Evolutionary conservation across 306 rosid genomes (phyloP).

Genomic region (Biancaea sappan): DNA sequence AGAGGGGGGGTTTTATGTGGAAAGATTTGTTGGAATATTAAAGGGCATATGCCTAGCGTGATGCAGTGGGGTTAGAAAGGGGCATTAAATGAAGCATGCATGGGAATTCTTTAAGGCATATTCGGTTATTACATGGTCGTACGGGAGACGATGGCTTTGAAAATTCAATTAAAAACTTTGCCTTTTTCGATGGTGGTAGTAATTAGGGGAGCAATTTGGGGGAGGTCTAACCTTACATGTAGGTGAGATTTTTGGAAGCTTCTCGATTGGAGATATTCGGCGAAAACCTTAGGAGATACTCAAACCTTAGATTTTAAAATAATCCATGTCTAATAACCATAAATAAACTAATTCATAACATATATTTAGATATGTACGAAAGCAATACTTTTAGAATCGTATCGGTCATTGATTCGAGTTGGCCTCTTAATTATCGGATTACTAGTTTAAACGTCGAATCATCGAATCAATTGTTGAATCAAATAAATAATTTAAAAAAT

Average conservation of each 20-base stretch:
- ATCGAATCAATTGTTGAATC: no score
- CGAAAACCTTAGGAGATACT: no score
- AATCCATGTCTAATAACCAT: no score
- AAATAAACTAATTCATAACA: no score
- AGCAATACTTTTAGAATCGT: no score
- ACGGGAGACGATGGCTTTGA: conserved; percentile 13
- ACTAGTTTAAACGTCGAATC: no score
- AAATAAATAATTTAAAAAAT: no score
- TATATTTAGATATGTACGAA: no score
- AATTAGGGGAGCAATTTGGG: not conserved
- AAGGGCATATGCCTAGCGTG: conserved; percentile 30
- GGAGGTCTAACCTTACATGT: not conserved
- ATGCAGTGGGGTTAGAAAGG: conserved; percentile 38
- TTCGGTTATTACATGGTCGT: conserved; percentile 45
- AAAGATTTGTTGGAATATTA: conserved; percentile 3
- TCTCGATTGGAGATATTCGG: not conserved
- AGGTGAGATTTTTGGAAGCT: not conserved
- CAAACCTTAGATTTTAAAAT: no score
- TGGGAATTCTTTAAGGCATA: conserved; percentile 46
- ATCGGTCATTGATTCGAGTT: no score
- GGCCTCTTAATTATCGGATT: no score
- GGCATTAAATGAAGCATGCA: conserved; percentile 33
- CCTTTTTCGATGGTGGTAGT: not conserved
- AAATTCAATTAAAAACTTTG: not conserved
- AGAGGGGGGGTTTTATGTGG: not conserved